These are phyloP conservation scores for Calendula officinalis DNA, from an alignment of 129 eudicot genomes.

Conservation along the genomic window DNA sequence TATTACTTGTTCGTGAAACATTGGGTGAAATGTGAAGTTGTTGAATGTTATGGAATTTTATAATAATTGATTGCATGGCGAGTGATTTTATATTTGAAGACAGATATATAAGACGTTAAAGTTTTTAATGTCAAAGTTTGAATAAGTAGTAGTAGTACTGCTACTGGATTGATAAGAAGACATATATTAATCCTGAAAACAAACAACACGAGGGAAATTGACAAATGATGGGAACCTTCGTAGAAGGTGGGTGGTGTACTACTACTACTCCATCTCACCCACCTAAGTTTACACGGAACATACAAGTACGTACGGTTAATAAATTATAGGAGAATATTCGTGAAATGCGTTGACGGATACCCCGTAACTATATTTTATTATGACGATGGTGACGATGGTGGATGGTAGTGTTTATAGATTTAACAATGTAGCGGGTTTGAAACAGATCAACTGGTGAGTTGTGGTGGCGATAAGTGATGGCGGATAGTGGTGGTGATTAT, in stretches of 20 bases:
- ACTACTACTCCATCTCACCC: background rate
- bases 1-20: background rate
- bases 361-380: too few relatives aligned
- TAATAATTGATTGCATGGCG: background rate
- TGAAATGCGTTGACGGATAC: too few relatives aligned
- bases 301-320: too few relatives aligned
- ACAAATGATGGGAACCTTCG: conserved; percentile 8
- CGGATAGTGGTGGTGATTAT: too few relatives aligned
- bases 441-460: too few relatives aligned
- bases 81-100: background rate
- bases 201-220: background rate
- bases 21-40: background rate
- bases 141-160: background rate
- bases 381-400: too few relatives aligned
- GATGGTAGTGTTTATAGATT: too few relatives aligned
- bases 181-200: background rate
- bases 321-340: background rate
- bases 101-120: background rate
- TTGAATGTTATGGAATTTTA: background rate
- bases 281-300: background rate
- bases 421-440: too few relatives aligned
- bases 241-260: conserved; percentile 8
- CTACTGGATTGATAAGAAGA: conserved; percentile 3
- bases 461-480: too few relatives aligned
- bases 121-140: background rate